Evolutionary conservation across 176 grass and related monocot species (phyloP).

Genomic region (Carex parvula): DNA sequence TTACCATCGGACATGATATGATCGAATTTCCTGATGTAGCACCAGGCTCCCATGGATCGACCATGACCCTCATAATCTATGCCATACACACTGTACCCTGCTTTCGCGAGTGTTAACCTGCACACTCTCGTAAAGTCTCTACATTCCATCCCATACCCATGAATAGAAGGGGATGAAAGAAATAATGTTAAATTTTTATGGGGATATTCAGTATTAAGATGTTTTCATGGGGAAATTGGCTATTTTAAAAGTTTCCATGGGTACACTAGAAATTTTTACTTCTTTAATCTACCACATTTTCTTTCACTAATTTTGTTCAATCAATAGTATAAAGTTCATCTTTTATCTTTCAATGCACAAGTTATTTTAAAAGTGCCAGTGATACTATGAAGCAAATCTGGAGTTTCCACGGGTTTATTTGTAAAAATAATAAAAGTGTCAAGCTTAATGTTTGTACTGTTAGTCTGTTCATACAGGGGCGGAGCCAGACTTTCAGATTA

Average conservation of each 20-base stretch:
- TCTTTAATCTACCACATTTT: neutral
- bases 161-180: too few species aligned
- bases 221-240: too few species aligned
- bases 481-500: too few species aligned
- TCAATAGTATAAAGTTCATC: neutral
- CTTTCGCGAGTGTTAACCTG: conserved; percentile 44
- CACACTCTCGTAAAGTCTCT: conserved; percentile 87
- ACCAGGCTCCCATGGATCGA: conserved; percentile 60
- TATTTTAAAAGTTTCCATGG: too few species aligned
- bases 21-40: conserved; percentile 80
- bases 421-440: neutral
- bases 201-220: too few species aligned
- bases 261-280: too few species aligned
- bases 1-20: conserved; percentile 55
- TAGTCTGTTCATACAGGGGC: too few species aligned
- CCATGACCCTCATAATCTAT: conserved; percentile 88
- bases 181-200: too few species aligned
- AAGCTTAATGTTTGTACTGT: neutral
- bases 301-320: neutral
- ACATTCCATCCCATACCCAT: conserved; percentile 95
- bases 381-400: neutral
- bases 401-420: neutral
- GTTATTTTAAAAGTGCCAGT: neutral
- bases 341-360: neutral
- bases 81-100: conserved; percentile 66